Evolutionary conservation across 164 flowering plant genomes (phyloP).

Genomic region (Vitis cinerea): DNA sequence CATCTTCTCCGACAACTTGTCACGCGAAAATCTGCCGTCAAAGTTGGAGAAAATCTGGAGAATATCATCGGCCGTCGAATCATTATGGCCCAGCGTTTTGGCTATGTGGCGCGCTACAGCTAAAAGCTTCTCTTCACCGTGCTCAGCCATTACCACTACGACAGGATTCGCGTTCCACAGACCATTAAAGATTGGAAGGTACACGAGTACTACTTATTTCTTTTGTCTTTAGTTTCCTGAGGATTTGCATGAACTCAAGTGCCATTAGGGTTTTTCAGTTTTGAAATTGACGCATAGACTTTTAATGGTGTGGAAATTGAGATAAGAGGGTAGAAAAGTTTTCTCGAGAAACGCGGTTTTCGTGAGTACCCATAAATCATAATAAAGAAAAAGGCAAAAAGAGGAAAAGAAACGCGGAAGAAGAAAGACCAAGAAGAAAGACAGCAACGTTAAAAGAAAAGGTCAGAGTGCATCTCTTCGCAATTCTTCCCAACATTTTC

Average conservation of each 20-base stretch:
- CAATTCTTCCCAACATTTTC: too few relatives aligned
- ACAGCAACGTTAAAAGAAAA: conserved; percentile 6
- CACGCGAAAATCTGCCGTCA: conserved; percentile 82
- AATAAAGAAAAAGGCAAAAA: neutral
- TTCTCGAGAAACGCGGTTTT: conserved; percentile 26
- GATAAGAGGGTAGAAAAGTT: conserved; percentile 1
- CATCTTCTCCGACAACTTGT: conserved; percentile 49
- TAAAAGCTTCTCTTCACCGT: conserved; percentile 82
- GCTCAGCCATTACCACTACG: conserved; percentile 37
- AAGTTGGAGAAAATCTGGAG: conserved; percentile 83
- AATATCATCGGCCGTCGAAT: conserved; percentile 82
- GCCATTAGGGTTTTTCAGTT: too few relatives aligned
- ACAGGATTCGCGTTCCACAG: neutral
- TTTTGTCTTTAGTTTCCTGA: too few relatives aligned
- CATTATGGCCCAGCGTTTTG: conserved; percentile 78
- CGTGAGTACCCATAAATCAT: neutral
- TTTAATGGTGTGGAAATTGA: conserved; percentile 1
- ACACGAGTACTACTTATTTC: neutral
- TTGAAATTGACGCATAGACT: too few relatives aligned
- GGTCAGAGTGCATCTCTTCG: too few relatives aligned
- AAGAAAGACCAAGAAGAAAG: neutral
- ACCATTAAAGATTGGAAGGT: neutral
- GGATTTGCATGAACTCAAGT: too few relatives aligned
- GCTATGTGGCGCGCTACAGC: conserved; percentile 96
- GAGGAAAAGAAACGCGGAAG: conserved; percentile 3